A percentile compares a stretch with the other conserved stretches of the same genome.
Conservation (phyloP, 345 rosid genomes). For the Eucalyptus leucophloia region DNA sequence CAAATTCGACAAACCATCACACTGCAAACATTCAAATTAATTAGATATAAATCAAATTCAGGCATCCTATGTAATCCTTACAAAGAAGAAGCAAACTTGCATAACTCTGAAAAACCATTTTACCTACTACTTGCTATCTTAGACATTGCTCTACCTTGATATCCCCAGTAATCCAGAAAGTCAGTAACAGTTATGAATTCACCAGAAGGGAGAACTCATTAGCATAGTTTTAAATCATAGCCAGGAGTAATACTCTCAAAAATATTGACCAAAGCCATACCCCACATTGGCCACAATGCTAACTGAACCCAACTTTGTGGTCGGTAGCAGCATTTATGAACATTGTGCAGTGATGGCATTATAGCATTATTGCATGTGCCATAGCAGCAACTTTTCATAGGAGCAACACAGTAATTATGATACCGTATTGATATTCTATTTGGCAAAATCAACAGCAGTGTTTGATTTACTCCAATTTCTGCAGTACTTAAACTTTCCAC, state of each 20-base stretch:
- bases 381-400: neutral
- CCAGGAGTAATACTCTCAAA: neutral
- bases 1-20: slow-evolving; percentile 35
- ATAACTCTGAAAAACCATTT: neutral
- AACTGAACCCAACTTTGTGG: neutral
- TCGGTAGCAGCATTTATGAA: neutral
- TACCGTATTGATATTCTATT: neutral
- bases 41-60: neutral
- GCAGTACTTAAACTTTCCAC: neutral
- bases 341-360: neutral
- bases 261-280: neutral
- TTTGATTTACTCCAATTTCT: neutral
- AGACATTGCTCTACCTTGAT: neutral
- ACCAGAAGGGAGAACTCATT: neutral
- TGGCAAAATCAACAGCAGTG: neutral
- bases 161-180: neutral
- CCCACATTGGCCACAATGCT: neutral
- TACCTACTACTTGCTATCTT: neutral
- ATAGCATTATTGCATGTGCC: neutral
- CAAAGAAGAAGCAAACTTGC: neutral
- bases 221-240: neutral
- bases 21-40: slow-evolving; percentile 18
- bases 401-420: neutral
- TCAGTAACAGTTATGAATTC: neutral
- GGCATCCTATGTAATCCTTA: neutral